These are phyloP conservation scores for Spathaspora jeffriesii DNA, from an alignment of 1,139 yeast species.

Conservation along the genomic window DNA sequence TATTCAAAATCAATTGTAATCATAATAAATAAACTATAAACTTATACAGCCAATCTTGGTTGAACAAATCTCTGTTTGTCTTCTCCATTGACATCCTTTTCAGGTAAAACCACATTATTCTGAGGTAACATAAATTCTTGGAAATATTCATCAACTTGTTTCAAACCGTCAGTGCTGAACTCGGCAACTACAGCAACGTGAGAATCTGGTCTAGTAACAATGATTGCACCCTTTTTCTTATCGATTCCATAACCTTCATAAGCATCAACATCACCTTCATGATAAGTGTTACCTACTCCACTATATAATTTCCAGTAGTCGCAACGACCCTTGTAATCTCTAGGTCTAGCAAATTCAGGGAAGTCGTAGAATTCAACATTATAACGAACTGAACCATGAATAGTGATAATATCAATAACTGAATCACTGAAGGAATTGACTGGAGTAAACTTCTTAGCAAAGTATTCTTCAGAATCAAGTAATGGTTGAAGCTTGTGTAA, in stretches of 20 bases:
- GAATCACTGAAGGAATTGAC: conserved; percentile 21
- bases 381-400: conserved; percentile 20
- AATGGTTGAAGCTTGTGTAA: conserved; percentile 18
- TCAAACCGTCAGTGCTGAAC: conserved; percentile 16
- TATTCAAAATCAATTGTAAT: background rate
- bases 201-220: conserved; percentile 35
- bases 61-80: conserved; percentile 11
- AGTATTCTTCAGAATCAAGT: conserved; percentile 14
- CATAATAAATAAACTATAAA: background rate
- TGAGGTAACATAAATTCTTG: conserved; percentile 21
- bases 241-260: conserved; percentile 26
- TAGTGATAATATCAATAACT: conserved; percentile 24
- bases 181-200: conserved; percentile 26
- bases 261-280: conserved; percentile 15
- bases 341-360: conserved; percentile 26
- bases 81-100: conserved; percentile 6
- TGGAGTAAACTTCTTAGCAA: conserved; percentile 24
- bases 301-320: conserved; percentile 30
- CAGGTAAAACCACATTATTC: conserved; percentile 9
- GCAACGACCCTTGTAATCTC: conserved; percentile 24
- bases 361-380: conserved; percentile 24
- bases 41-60: conserved; percentile 13
- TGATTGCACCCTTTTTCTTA: conserved; percentile 21
- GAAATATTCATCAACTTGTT: conserved; percentile 21
- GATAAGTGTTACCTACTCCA: conserved; percentile 20